A percentile compares a stretch with the other conserved stretches of the same genome.
Evolutionary conservation across 2,329 filamentous ascomycete genomes (phyloP).

Genomic region (Aspergillus sp.): DNA sequence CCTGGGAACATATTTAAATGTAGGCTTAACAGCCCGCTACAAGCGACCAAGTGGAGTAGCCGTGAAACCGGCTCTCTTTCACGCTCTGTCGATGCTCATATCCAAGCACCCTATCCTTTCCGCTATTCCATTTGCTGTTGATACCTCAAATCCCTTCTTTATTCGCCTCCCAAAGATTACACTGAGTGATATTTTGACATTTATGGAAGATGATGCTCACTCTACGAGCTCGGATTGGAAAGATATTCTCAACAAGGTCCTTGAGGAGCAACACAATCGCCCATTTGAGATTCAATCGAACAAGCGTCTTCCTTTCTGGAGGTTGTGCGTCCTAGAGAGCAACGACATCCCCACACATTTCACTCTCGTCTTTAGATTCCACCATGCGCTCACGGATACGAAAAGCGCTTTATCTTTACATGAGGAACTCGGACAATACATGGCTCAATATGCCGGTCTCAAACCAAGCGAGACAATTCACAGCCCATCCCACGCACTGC

Average conservation of each 20-base stretch:
- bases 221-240: conserved; percentile 1
- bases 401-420: too few species aligned
- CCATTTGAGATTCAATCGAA: neutral
- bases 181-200: neutral
- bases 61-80: neutral
- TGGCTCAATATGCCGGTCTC: too few species aligned
- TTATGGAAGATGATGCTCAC: neutral
- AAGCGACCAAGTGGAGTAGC: too few species aligned
- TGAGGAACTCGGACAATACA: too few species aligned
- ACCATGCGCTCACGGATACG: too few species aligned
- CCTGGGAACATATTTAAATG: too few species aligned
- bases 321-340: conserved; percentile 1
- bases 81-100: conserved; percentile 3
- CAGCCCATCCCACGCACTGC: too few species aligned
- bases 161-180: neutral
- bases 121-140: conserved; percentile 2
- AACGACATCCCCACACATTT: neutral
- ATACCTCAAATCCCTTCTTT: conserved; percentile 3
- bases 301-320: neutral
- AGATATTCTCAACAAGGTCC: neutral
- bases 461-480: too few species aligned
- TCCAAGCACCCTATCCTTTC: conserved; percentile 4
- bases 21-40: too few species aligned
- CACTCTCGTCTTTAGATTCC: neutral
- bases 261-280: conserved; percentile 4